phyloP scores from a whole-genome alignment of 192 early-diverging fungal genomes.

The Entomortierella chlamydospora region DNA sequence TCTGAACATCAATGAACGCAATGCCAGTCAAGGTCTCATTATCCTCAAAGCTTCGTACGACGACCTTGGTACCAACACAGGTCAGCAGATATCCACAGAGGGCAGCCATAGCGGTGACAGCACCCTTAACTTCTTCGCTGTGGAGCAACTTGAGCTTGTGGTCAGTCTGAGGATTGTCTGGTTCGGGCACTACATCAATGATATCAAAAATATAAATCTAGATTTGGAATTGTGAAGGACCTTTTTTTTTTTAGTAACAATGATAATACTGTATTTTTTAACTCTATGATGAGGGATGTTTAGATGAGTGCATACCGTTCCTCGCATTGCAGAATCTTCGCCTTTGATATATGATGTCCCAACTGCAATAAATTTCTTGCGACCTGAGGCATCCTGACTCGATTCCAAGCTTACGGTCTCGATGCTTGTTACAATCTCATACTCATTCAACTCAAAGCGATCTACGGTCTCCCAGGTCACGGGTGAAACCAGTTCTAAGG shows the following conservation, averaged over 20 bases:
- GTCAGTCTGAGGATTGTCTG: slow-evolving; percentile 92
- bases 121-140: slow-evolving; percentile 85
- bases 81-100: slow-evolving; percentile 89
- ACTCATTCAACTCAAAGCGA: slow-evolving; percentile 74
- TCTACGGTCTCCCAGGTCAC: slow-evolving; percentile 97
- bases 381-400: slow-evolving; percentile 85
- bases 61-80: slow-evolving; percentile 89
- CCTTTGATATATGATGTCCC: slow-evolving; percentile 89
- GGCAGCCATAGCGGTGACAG: slow-evolving; percentile 87
- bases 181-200: slow-evolving; percentile 97
- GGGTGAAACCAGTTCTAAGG: slow-evolving; percentile 90
- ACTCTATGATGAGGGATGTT: too few relatives aligned
- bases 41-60: slow-evolving; percentile 89
- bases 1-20: slow-evolving; percentile 94
- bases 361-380: slow-evolving; percentile 87
- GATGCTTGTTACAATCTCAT: slow-evolving; percentile 86
- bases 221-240: neutral
- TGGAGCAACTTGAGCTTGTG: slow-evolving; percentile 90
- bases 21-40: slow-evolving; percentile 85
- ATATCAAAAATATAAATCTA: slow-evolving; percentile 93
- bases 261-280: too few relatives aligned
- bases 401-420: slow-evolving; percentile 85
- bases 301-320: slow-evolving; percentile 67
- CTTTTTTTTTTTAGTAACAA: too few relatives aligned
- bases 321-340: slow-evolving; percentile 92